phyloP scores from a whole-genome alignment of 169 alveolate species.

The Plasmodium billcollinsi region DNA sequence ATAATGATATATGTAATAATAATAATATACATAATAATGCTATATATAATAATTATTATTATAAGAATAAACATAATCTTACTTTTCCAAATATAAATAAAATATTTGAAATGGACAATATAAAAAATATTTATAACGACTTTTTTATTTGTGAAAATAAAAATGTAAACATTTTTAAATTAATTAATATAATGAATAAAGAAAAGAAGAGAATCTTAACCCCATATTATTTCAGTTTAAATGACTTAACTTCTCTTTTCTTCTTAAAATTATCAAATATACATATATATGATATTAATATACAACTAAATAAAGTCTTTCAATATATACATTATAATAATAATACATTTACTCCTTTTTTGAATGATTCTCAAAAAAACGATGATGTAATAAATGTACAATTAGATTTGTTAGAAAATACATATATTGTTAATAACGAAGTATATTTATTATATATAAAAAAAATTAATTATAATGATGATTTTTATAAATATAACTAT shows the following conservation, averaged over 20 bases:
- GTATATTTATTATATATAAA: slow-evolving; percentile 67
- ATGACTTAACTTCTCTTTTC: slow-evolving; percentile 53
- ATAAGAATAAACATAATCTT: neutral
- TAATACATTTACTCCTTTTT: slow-evolving; percentile 72
- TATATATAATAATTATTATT: neutral
- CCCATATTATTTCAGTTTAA: slow-evolving; percentile 51
- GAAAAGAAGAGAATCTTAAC: slow-evolving; percentile 45
- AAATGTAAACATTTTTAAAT: slow-evolving; percentile 50
- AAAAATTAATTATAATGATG: slow-evolving; percentile 68
- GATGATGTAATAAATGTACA: slow-evolving; percentile 50
- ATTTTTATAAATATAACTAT: slow-evolving; percentile 72
- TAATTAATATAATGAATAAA: slow-evolving; percentile 60
- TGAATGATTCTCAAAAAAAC: slow-evolving; percentile 22
- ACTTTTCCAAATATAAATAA: slow-evolving; percentile 36
- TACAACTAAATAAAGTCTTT: slow-evolving; percentile 57
- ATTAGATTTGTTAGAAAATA: slow-evolving; percentile 75
- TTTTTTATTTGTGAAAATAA: slow-evolving; percentile 76
- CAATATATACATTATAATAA: slow-evolving; percentile 74
- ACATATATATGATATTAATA: slow-evolving; percentile 73
- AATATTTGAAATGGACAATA: slow-evolving; percentile 62
- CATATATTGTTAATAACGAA: slow-evolving; percentile 61
- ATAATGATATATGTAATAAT: neutral
- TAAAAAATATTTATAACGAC: slow-evolving; percentile 57
- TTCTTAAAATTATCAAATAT: slow-evolving; percentile 61
- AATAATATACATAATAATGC: neutral